Conservation (phyloP, 164 flowering plant genomes). For the Houttuynia cordata region DNA sequence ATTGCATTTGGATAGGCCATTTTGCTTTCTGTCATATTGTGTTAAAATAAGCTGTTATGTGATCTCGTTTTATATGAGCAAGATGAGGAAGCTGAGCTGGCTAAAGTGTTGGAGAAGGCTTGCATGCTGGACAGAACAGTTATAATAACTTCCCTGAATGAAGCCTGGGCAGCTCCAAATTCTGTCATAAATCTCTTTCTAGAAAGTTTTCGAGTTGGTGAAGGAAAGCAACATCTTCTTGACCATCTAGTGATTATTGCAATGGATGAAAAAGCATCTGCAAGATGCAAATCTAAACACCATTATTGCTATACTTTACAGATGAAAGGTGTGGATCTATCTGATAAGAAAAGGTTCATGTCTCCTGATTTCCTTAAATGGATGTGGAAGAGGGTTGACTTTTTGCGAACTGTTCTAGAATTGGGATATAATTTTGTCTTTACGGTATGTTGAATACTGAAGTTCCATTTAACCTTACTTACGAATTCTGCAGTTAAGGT, state of each 20-base stretch:
- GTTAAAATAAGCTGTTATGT: too few relatives aligned
- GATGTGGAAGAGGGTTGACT: conserved; percentile 15
- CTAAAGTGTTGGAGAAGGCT: conserved; percentile 14
- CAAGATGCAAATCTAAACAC: conserved; percentile 21
- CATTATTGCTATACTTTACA: conserved; percentile 23
- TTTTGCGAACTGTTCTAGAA: conserved; percentile 15
- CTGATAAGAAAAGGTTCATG: conserved; percentile 15
- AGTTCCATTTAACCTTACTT: neutral
- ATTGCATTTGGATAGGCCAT: neutral
- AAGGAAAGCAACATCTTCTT: conserved; percentile 20
- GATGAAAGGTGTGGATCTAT: conserved; percentile 9
- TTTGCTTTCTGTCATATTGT: neutral
- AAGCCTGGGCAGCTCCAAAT: conserved; percentile 27
- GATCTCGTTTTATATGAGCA: neutral
- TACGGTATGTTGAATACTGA: conserved; percentile 14
- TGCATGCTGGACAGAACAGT: conserved; percentile 24
- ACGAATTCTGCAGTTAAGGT: too few relatives aligned
- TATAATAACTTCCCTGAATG: conserved; percentile 22
- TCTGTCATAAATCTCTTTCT: conserved; percentile 34
- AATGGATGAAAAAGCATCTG: conserved; percentile 16
- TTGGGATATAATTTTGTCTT: conserved; percentile 31
- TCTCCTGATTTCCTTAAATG: conserved; percentile 11
- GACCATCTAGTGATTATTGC: conserved; percentile 28
- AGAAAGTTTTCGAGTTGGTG: conserved; percentile 26
- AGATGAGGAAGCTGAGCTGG: conserved; percentile 4